Evolutionary conservation across 768 basidiomycete genomes (phyloP).

Genomic region (Sistotremastrum suecicum): DNA sequence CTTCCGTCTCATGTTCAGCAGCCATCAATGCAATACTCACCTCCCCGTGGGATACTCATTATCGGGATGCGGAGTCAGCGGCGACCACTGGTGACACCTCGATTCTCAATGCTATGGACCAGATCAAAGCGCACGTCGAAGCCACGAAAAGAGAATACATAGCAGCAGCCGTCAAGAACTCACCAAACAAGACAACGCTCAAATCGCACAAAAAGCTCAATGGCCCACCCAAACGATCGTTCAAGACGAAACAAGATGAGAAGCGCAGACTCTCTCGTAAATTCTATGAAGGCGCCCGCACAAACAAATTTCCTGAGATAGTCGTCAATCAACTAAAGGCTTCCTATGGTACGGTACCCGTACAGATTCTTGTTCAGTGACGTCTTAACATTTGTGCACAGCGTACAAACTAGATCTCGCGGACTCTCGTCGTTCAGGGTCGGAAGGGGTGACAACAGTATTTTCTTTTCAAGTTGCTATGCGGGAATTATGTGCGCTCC

Average conservation of each 20-base stretch:
- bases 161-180: slow-evolving; percentile 8
- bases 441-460: too few species aligned
- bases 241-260: slow-evolving; percentile 34
- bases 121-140: slow-evolving; percentile 28
- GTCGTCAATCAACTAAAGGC: slow-evolving; percentile 16
- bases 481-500: slow-evolving; percentile 38
- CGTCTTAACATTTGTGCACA: slow-evolving; percentile 1
- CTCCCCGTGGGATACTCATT: slow-evolving; percentile 7
- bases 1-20: slow-evolving; percentile 10
- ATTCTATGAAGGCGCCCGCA: slow-evolving; percentile 17
- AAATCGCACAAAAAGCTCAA: slow-evolving; percentile 1
- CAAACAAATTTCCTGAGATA: slow-evolving; percentile 16
- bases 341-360: slow-evolving; percentile 31
- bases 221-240: slow-evolving; percentile 23
- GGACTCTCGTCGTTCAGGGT: slow-evolving; percentile 15
- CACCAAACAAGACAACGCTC: neutral
- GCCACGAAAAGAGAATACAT: slow-evolving; percentile 15
- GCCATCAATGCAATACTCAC: slow-evolving; percentile 18
- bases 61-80: slow-evolving; percentile 5
- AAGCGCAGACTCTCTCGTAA: slow-evolving; percentile 27
- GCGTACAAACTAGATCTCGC: neutral
- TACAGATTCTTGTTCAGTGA: slow-evolving; percentile 32
- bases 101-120: slow-evolving; percentile 8
- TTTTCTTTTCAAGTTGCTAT: slow-evolving; percentile 46
- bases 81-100: neutral